Base-by-base conservation (phyloP, 129 eudicot species). In the Flaveria bidentis region DNA sequence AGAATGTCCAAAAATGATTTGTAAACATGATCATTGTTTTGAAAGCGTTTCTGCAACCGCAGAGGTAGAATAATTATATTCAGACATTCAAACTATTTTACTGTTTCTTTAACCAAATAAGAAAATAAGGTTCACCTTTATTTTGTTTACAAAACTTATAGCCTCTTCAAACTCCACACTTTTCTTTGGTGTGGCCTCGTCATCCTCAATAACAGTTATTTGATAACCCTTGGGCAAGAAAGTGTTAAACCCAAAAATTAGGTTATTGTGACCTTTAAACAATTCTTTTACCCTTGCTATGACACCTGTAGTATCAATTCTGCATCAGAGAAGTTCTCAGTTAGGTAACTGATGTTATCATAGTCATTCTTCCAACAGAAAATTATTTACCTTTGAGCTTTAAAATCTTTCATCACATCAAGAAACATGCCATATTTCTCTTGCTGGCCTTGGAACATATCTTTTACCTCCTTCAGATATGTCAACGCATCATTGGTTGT, bases 141-240 rank as follows among this genome's bases (percentile, higher is more conserved):
- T 91, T 86, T 94, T 94, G 87, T 94, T 91, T 15, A 94, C 99
- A 82, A 94, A 94, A 85, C 87, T 91, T 49, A 94, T 91, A 46
- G 99, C 99, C 69, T 89, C 97, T 72, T 94, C 97, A 78, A 91
- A 91, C 86, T 94, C 99, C 69, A 94, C 93, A 0, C 91, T 83
- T 83, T 85, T 89, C 80, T 94, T 94, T 61, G 93, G 89, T 25
- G 85, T 93, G 18, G 88, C 84, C 71, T 91, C 99, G 9, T 86
- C 97, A 18, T 89, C 99, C 20, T 91, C 97, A 64, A 83, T 78
- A 42, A 91, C 82, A 53, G 93, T 94, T 39, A 94, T 94, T 81
- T 94, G 94, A 53, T 73, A 91, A 36, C 99, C 99, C 85, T 94
- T 94, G 23, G 99, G 99, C 81, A 94, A 84, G 84, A 94, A 94